Base-by-base conservation (phyloP, 208 protist genomes). In the Trypanosoma congolense region DNA sequence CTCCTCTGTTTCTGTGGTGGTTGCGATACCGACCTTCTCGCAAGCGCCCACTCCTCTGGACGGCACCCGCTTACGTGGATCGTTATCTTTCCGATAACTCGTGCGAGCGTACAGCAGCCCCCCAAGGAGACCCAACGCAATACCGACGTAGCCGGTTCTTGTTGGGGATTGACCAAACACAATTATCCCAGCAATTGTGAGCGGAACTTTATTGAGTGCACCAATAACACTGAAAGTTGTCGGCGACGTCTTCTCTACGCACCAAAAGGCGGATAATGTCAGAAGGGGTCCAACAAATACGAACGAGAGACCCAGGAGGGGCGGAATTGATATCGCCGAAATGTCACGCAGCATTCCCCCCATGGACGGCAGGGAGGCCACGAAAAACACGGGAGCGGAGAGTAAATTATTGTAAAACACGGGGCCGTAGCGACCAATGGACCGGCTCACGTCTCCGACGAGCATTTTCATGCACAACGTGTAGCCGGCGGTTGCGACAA, bases 371-470 rank as follows among this genome's bases (percentile, higher is more conserved):
- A 43, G 6, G 16, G 18, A 51, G 8, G 72, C 36, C 1, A 77
- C 5, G 10, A 84, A 42, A 47, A 92, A 71, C 57, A 92, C 80
- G 2, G 83, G 85, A 25, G 93, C 41, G 6, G 81, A 92, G 14
- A 95, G 64, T 16, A 90, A 55, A 64, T 95, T 95, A 59, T 90
- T 93, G 74, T 90, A 93, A 52, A 92, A 91, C 6, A 93, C 83
- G 12, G 83, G 82, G 16, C 82, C 85, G 69, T 87, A 93, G 18
- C 70, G 67, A 21, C 84, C 85, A 47, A 92, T 85, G 24, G 61
- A 43, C 28, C 61, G 57, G 42, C 81, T 76, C 10, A 92, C 59
- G 9, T 59, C 56, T 9, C 56, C 65, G 10, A 86, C 62, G 5
- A 92, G 61, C 0, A 44, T 45, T 55, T 92, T 92, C 76, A 95